These are phyloP conservation scores for Phytophthora syringae DNA, from an alignment of 352 stramenopile species.

Conservation along the genomic window DNA sequence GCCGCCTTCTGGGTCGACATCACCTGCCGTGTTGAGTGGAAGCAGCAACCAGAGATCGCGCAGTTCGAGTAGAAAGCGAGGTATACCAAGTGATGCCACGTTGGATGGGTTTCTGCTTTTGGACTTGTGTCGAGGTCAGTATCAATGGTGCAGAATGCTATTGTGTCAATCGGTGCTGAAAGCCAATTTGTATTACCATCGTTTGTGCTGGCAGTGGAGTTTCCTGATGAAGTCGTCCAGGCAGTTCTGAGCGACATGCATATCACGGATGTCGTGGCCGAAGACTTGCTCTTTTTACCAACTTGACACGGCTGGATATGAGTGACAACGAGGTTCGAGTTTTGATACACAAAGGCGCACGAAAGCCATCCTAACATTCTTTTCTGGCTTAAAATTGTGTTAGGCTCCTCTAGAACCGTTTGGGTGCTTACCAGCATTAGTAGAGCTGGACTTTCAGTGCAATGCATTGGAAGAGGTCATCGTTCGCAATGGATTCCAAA, in stretches of 20 bases:
- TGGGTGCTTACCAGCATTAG: slow-evolving; percentile 61
- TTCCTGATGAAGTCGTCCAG: slow-evolving; percentile 77
- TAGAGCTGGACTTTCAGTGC: slow-evolving; percentile 84
- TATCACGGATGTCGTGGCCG: slow-evolving; percentile 66
- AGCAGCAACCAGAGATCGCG: slow-evolving; percentile 27
- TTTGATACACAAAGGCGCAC: background rate
- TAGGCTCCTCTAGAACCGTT: slow-evolving; percentile 73
- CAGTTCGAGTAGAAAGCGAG: slow-evolving; percentile 19
- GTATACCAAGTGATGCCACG: slow-evolving; percentile 39
- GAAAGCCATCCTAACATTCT: background rate
- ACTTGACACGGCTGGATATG: slow-evolving; percentile 75
- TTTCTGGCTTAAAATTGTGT: background rate
- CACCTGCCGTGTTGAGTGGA: background rate
- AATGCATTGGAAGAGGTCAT: slow-evolving; percentile 64
- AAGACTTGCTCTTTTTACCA: slow-evolving; percentile 86
- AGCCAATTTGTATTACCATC: too few relatives aligned
- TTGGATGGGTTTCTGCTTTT: slow-evolving; percentile 84
- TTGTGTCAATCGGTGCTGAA: background rate
- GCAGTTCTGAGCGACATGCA: slow-evolving; percentile 65
- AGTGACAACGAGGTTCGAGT: slow-evolving; percentile 78
- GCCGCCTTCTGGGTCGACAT: background rate
- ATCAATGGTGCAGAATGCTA: background rate
- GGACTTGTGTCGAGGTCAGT: slow-evolving; percentile 70
- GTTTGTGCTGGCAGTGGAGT: slow-evolving; percentile 56
- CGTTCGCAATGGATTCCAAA: slow-evolving; percentile 65